phyloP scores from a whole-genome alignment of 306 rosid genomes.

The Macrotyloma uniflorum region DNA sequence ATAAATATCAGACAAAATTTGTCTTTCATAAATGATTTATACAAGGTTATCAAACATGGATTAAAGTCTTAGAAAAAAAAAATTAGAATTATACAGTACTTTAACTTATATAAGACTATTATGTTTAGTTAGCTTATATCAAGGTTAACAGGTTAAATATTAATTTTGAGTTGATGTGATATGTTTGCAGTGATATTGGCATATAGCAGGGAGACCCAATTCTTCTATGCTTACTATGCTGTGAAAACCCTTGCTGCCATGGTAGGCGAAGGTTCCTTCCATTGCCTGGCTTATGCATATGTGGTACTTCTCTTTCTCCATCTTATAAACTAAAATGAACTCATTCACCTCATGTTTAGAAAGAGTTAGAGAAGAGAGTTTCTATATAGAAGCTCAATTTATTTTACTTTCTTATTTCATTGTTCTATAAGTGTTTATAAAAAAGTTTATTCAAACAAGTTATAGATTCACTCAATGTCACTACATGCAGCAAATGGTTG shows the following conservation, averaged over 20 bases:
- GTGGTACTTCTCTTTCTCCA: conserved; percentile 54
- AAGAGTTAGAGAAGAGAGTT: too few species aligned
- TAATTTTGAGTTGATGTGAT: not conserved
- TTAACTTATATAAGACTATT: not conserved
- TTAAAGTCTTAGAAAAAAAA: too few species aligned
- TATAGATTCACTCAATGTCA: not conserved
- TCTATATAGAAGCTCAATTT: too few species aligned
- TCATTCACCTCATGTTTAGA: too few species aligned
- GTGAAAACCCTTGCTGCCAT: conserved; percentile 65
- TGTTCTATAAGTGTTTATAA: too few species aligned
- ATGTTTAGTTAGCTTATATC: not conserved
- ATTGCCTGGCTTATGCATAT: conserved; percentile 80
- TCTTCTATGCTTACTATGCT: conserved; percentile 67
- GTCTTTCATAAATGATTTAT: too few species aligned
- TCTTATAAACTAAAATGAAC: not conserved
- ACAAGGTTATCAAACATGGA: not conserved
- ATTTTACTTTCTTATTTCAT: not conserved
- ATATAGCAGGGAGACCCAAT: conserved; percentile 57
- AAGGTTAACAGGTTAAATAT: not conserved
- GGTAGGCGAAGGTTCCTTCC: conserved; percentile 60
- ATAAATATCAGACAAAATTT: too few species aligned
- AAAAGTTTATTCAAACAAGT: not conserved
- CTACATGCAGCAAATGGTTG: not conserved
- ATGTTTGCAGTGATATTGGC: conserved; percentile 70
- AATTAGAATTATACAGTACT: too few species aligned